phyloP scores from a whole-genome alignment of 768 basidiomycete species.

The Hebeloma cylindrosporum region DNA sequence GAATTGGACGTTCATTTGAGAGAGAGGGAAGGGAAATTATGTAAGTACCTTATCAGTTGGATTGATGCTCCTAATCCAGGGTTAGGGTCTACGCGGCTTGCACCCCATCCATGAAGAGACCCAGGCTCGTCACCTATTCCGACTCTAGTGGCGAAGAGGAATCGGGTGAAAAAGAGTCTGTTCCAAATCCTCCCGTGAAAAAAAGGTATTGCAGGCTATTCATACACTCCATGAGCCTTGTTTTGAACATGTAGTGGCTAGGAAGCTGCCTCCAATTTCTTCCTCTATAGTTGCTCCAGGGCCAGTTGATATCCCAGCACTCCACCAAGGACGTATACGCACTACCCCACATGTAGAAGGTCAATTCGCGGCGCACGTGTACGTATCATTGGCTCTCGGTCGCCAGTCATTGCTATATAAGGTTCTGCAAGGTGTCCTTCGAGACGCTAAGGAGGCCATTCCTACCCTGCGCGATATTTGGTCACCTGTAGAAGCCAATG shows the following conservation, averaged over 20 bases:
- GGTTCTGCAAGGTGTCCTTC: constrained; percentile 45
- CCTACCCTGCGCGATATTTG: constrained; percentile 47
- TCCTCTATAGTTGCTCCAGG: constrained; percentile 40
- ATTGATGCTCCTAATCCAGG: constrained; percentile 15
- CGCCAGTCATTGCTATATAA: constrained; percentile 43
- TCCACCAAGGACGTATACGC: constrained; percentile 83
- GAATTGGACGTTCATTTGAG: constrained; percentile 65
- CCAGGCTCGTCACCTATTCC: constrained; percentile 38
- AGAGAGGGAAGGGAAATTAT: not conserved
- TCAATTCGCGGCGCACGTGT: constrained; percentile 82
- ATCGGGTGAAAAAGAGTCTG: constrained; percentile 1
- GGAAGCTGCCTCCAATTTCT: constrained; percentile 60
- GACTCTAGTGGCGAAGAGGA: constrained; percentile 47
- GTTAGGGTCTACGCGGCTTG: constrained; percentile 24
- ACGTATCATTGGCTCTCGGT: constrained; percentile 54
- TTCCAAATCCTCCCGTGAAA: constrained; percentile 28
- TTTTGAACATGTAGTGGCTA: constrained; percentile 24
- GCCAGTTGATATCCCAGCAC: constrained; percentile 70
- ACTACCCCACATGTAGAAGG: constrained; percentile 81
- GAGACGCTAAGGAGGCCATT: constrained; percentile 41
- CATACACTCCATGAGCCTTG: not conserved
- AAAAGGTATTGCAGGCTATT: constrained; percentile 48
- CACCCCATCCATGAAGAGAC: not conserved
- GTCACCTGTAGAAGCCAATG: constrained; percentile 16
- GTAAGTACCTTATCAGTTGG: constrained; percentile 7